A percentile compares a stretch with the other conserved stretches of the same genome.
These are phyloP conservation scores for Lepidium africanum DNA, from an alignment of 345 rosid genomes.

Conservation along the genomic window DNA sequence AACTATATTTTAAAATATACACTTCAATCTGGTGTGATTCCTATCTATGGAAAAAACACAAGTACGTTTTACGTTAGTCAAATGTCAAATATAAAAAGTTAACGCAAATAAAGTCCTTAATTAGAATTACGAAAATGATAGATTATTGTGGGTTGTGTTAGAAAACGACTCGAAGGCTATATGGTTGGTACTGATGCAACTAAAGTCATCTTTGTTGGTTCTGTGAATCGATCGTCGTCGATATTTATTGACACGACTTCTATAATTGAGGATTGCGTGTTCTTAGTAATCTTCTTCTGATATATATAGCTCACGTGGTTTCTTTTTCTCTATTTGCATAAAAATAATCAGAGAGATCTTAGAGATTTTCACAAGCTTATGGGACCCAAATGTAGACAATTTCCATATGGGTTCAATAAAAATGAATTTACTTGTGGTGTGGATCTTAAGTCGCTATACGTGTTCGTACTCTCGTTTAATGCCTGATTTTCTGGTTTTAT, in stretches of 20 bases:
- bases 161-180: background rate
- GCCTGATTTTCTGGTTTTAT: background rate
- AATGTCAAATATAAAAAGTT: background rate
- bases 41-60: background rate
- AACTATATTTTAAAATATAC: background rate
- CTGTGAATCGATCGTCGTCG: background rate
- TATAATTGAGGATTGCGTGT: background rate
- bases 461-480: background rate
- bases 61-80: background rate
- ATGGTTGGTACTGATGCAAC: background rate
- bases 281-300: background rate
- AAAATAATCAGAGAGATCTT: background rate
- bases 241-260: slow-evolving; percentile 1
- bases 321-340: background rate
- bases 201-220: background rate
- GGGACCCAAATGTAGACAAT: background rate
- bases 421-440: background rate
- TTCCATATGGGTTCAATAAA: background rate
- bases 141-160: background rate
- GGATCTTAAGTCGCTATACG: background rate
- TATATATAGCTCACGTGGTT: background rate
- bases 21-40: background rate
- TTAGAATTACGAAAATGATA: background rate
- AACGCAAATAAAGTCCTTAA: background rate
- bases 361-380: background rate